A percentile compares a stretch with the other conserved stretches of the same genome.
Conservation (phyloP, 768 basidiomycete genomes). For the Boletus coccyginus region DNA sequence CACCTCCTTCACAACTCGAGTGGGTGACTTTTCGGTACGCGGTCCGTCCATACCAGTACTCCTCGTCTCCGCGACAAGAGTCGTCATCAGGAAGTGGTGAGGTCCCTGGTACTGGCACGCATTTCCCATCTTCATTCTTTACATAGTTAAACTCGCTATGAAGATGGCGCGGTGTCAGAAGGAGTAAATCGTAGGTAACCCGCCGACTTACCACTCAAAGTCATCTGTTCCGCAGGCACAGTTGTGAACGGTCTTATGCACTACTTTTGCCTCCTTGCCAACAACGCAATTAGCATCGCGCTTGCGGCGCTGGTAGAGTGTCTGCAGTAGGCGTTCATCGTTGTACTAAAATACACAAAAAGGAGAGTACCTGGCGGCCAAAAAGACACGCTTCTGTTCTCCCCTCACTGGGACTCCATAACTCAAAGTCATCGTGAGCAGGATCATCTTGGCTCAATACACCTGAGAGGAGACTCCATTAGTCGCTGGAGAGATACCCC, state of each 20-base stretch:
- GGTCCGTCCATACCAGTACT: slow-evolving; percentile 94
- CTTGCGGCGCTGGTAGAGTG: slow-evolving; percentile 85
- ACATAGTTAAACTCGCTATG: slow-evolving; percentile 89
- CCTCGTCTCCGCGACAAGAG: slow-evolving; percentile 57
- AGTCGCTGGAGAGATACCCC: background rate
- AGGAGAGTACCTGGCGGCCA: slow-evolving; percentile 69
- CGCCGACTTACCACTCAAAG: slow-evolving; percentile 83
- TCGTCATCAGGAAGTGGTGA: slow-evolving; percentile 59
- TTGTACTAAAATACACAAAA: background rate
- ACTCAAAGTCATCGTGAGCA: slow-evolving; percentile 87
- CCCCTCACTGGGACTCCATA: slow-evolving; percentile 93
- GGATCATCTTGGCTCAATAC: slow-evolving; percentile 66
- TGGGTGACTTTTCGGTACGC: slow-evolving; percentile 88
- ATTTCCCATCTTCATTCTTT: slow-evolving; percentile 65
- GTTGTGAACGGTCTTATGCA: slow-evolving; percentile 54
- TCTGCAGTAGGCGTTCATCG: slow-evolving; percentile 42
- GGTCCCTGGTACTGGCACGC: slow-evolving; percentile 74
- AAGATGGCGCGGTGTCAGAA: background rate
- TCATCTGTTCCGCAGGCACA: slow-evolving; percentile 74
- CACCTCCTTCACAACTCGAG: slow-evolving; percentile 82
- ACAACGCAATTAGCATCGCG: slow-evolving; percentile 82
- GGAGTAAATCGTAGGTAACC: background rate
- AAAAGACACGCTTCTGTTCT: slow-evolving; percentile 89
- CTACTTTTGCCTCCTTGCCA: slow-evolving; percentile 59
- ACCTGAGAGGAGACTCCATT: slow-evolving; percentile 44